phyloP scores from a whole-genome alignment of 139 green algal species.

The Diplosphaera chodatii region DNA sequence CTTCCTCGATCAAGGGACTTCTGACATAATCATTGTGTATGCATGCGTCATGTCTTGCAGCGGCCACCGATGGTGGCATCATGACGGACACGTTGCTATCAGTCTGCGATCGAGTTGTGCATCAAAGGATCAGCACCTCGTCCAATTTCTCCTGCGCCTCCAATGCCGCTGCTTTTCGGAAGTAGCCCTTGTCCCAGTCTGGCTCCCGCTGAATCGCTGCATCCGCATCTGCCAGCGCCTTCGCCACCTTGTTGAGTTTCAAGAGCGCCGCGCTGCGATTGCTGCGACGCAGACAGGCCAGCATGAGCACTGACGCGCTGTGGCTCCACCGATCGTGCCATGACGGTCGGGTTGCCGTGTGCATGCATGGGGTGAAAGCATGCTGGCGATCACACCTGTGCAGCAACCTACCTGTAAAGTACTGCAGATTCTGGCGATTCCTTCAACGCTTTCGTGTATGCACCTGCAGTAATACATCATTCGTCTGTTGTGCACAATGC shows the following conservation, averaged over 20 bases:
- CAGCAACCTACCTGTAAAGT: constrained; percentile 57
- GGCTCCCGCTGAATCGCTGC: constrained; percentile 65
- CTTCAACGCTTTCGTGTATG: constrained; percentile 87
- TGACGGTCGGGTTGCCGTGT: background rate
- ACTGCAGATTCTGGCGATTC: constrained; percentile 59
- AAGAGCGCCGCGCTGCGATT: constrained; percentile 84
- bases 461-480: constrained; percentile 42
- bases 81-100: background rate
- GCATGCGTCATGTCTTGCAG: background rate
- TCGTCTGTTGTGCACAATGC: constrained; percentile 17
- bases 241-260: constrained; percentile 84
- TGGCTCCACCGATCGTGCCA: no score
- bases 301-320: no score
- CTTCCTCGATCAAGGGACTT: no score
- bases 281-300: constrained; percentile 36
- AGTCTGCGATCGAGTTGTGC: no score
- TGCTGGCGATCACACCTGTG: background rate
- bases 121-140: constrained; percentile 27
- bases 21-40: background rate
- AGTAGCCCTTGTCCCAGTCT: constrained; percentile 82
- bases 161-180: constrained; percentile 33
- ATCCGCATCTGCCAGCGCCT: constrained; percentile 83
- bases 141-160: constrained; percentile 15
- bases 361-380: background rate
- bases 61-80: background rate